Conservation (phyloP, 176 grass and related monocot species). For the Musa troglodytarum region DNA sequence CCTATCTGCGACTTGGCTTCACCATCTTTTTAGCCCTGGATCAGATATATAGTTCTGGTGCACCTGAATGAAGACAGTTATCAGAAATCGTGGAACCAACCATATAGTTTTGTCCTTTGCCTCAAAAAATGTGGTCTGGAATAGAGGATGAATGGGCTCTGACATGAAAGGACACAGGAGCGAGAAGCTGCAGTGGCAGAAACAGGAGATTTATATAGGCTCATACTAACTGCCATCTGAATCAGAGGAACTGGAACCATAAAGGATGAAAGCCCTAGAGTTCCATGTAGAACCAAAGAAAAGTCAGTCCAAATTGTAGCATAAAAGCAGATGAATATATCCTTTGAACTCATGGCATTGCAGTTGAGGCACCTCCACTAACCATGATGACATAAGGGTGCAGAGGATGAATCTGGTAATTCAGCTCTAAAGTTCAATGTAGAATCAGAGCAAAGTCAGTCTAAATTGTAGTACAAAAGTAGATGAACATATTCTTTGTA, state of each 20-base stretch:
- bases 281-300: conserved; percentile 34
- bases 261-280: conserved; percentile 30
- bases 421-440: conserved; percentile 36
- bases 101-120: conserved; percentile 17
- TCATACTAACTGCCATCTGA: conserved; percentile 67
- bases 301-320: conserved; percentile 12
- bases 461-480: neutral
- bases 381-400: neutral
- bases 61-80: conserved; percentile 21
- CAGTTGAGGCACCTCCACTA: neutral
- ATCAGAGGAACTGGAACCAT: conserved; percentile 30
- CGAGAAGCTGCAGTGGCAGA: conserved; percentile 38
- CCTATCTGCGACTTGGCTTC: neutral
- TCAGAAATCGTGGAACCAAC: conserved; percentile 20
- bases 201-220: conserved; percentile 38
- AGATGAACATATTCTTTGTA: conserved; percentile 5
- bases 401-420: no score
- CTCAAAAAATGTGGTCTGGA: conserved; percentile 30
- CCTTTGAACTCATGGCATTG: neutral
- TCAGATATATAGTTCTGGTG: neutral
- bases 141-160: conserved; percentile 64
- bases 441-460: conserved; percentile 24
- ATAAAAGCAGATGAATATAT: conserved; percentile 6
- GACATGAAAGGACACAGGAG: conserved; percentile 54
- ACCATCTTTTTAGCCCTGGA: neutral